phyloP scores from a whole-genome alignment of 371 early-diverging fungal species.

The Blyttiomyces sp. region DNA sequence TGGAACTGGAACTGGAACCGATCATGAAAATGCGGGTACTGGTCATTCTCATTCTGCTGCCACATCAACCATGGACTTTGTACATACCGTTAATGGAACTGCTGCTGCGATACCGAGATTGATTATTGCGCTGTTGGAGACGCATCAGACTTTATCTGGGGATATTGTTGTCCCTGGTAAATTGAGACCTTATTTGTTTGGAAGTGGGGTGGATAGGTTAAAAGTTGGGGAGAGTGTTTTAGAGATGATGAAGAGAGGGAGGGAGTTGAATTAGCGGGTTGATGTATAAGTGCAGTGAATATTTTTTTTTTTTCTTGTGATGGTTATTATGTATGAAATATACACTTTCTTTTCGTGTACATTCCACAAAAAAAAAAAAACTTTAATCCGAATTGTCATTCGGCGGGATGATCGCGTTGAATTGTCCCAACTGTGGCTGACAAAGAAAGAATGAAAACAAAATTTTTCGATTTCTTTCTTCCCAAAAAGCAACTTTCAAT shows the following conservation, averaged over 20 bases:
- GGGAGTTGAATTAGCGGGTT: no score
- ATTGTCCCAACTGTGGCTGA: no score
- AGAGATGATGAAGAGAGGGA: constrained; percentile 7
- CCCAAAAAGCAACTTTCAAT: no score
- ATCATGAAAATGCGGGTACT: neutral
- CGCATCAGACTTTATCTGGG: constrained; percentile 70
- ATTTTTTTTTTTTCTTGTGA: no score
- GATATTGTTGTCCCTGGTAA: constrained; percentile 66
- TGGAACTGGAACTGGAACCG: neutral
- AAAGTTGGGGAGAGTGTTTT: constrained; percentile 7
- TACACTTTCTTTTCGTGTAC: no score
- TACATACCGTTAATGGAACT: constrained; percentile 91
- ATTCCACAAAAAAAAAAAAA: no score
- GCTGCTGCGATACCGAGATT: constrained; percentile 91
- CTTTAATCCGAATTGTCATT: no score
- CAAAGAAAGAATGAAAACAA: no score
- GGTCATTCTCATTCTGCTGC: neutral
- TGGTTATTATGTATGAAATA: no score
- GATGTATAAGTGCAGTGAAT: no score
- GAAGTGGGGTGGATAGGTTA: constrained; percentile 21
- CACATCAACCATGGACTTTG: constrained; percentile 55
- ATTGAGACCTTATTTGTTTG: constrained; percentile 59
- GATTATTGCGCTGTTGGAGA: constrained; percentile 84
- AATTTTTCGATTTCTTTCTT: no score
- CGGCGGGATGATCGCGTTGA: no score